phyloP scores from a whole-genome alignment of 2,329 filamentous ascomycete genomes.

The Fusarium cyanostomum region DNA sequence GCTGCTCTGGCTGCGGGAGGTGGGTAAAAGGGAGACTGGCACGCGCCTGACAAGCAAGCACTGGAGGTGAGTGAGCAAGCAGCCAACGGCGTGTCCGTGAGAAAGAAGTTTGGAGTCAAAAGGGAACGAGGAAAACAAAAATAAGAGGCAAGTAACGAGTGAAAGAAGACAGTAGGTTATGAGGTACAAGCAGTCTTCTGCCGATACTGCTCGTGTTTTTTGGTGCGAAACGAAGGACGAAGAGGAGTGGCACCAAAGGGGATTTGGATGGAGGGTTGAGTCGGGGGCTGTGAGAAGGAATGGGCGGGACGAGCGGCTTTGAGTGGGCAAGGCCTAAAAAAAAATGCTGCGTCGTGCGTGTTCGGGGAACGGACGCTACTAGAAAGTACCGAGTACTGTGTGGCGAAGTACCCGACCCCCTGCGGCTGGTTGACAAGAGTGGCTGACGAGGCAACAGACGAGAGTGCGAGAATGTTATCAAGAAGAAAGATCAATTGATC shows the following conservation, averaged over 20 bases:
- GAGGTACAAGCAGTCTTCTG: constrained; percentile 17
- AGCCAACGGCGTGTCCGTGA: constrained; percentile 16
- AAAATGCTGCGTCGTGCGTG: constrained; percentile 21
- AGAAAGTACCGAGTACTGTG: constrained; percentile 22
- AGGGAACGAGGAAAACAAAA: constrained; percentile 4
- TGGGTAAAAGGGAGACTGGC: constrained; percentile 27
- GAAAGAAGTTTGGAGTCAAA: neutral
- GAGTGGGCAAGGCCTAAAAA: constrained; percentile 12
- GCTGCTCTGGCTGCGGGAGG: constrained; percentile 32
- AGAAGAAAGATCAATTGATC: neutral
- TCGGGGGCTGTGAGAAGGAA: constrained; percentile 4
- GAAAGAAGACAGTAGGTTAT: constrained; percentile 22
- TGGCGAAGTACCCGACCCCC: constrained; percentile 19
- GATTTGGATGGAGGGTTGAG: constrained; percentile 3
- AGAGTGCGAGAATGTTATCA: no score
- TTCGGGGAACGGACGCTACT: constrained; percentile 6
- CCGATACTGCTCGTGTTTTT: constrained; percentile 18
- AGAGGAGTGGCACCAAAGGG: constrained; percentile 17
- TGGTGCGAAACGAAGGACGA: constrained; percentile 25
- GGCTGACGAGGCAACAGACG: constrained; percentile 8
- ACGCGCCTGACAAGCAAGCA: constrained; percentile 20
- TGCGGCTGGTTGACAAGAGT: neutral
- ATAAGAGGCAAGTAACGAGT: constrained; percentile 22
- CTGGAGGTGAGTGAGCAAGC: neutral
- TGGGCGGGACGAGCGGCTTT: constrained; percentile 32